Evolutionary conservation across 108 stramenopile genomes (phyloP).

Genomic region (Nitzschia sp.): DNA sequence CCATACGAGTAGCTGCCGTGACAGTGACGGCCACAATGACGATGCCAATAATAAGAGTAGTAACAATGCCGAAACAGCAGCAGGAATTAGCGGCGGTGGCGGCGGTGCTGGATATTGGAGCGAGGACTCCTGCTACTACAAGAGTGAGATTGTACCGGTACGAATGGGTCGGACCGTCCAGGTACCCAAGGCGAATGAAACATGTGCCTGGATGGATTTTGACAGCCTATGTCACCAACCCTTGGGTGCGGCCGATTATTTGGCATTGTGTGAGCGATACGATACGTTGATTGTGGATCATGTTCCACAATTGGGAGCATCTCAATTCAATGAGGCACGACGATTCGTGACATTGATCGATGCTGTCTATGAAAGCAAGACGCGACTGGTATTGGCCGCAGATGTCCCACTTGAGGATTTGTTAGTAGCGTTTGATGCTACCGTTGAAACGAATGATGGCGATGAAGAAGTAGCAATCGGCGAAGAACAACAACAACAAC

Average conservation of each 20-base stretch:
- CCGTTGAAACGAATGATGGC: conserved; percentile 35
- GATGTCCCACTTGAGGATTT: conserved; percentile 35
- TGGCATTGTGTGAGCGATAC: conserved; percentile 14
- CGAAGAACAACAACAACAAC: no score
- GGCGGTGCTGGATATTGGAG: no score
- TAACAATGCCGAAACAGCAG: no score
- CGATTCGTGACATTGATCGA: conserved; percentile 68
- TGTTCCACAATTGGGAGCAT: conserved; percentile 26
- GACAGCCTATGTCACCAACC: conserved; percentile 32
- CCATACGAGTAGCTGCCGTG: no score
- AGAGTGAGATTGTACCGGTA: conserved; percentile 21
- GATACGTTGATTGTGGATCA: conserved; percentile 22
- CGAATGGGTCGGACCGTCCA: conserved; percentile 33
- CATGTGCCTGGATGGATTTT: conserved; percentile 34
- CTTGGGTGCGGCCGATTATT: conserved; percentile 37
- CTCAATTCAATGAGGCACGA: conserved; percentile 42
- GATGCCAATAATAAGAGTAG: no score
- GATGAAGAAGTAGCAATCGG: conserved; percentile 49
- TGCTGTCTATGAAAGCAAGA: conserved; percentile 57
- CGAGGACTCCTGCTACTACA: no score
- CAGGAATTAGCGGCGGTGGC: no score
- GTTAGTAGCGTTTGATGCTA: conserved; percentile 46
- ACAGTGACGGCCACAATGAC: no score
- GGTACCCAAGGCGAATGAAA: conserved; percentile 16
- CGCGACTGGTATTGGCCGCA: conserved; percentile 25